Percentiles rank a stretch among this genome's conserved stretches.
Evolutionary conservation across 495 filamentous ascomycete species (phyloP).

Genomic region (Tetracladium setigerum): DNA sequence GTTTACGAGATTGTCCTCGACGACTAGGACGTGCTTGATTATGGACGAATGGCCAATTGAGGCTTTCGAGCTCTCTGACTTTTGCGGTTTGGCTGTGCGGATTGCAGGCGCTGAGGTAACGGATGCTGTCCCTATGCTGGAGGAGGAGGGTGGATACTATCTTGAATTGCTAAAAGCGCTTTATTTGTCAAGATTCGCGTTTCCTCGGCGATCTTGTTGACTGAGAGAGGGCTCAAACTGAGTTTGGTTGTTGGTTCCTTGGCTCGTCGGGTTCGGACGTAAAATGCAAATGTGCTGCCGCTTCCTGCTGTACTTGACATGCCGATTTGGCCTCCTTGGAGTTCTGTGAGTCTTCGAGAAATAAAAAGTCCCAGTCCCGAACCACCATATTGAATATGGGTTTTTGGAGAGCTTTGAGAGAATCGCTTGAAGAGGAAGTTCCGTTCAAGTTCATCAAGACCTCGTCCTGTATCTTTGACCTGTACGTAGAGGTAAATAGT

Average conservation of each 20-base stretch:
- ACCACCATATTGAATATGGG: slow-evolving; percentile 56
- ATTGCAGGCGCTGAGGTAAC: background rate
- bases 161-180: no score
- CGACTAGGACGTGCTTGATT: slow-evolving; percentile 19
- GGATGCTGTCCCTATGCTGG: background rate
- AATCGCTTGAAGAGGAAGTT: slow-evolving; percentile 50
- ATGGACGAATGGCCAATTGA: background rate
- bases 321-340: slow-evolving; percentile 71
- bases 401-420: slow-evolving; percentile 48
- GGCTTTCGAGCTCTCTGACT: background rate
- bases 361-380: slow-evolving; percentile 75
- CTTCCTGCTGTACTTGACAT: slow-evolving; percentile 57
- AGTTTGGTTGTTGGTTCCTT: no score
- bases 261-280: slow-evolving; percentile 38
- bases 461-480: slow-evolving; percentile 49
- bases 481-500: slow-evolving; percentile 45
- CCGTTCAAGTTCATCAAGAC: slow-evolving; percentile 45
- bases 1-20: slow-evolving; percentile 63
- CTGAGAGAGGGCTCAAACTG: no score
- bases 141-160: no score
- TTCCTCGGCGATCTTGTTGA: no score
- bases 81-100: no score
- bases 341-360: slow-evolving; percentile 59
- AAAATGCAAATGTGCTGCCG: slow-evolving; percentile 75
- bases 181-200: no score